Base-by-base conservation (phyloP, 129 eudicot species). In the Ambrosia artemisiifolia region DNA sequence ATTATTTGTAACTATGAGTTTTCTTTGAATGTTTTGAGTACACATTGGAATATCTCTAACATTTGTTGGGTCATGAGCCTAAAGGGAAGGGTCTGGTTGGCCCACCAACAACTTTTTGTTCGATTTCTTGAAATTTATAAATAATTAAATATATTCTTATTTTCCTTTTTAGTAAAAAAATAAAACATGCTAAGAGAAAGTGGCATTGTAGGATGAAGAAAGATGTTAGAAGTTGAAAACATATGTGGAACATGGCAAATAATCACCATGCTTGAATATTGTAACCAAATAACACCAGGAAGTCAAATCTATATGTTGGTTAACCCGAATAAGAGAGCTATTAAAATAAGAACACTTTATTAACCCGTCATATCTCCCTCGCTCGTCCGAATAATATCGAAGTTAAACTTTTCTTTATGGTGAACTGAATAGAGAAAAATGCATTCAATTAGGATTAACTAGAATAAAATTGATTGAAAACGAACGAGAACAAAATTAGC, bases 1-100 rank as follows among this genome's bases (percentile, higher is more conserved):
- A 71, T 19, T 62, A 33, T 18, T 5, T 70, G 67, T 78, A 78
- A 70, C 77, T 38, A 50, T n/a, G 16, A 34, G n/a, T 51, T 61
- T 71, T 62, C 67, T 56, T 67, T 49, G 10, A 61, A 38, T 70
- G 28, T 42, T 42, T 40, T 34, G 0, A 50, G 32, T 60, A 20
- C 36, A 69, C 19, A 17, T 69, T 42, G 35, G 16, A 76, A 69
- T 69, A 60, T 48, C 75, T 43, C 43, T 24, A 10, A 1, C 11
- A 24, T 16, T 51, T 9, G 74, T 50, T 14, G 47, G 62, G 44
- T 47, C 51, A 44, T 28, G 61, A 48, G 16, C 56, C 63, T 48
- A 49, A 28, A 32, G 7, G 40, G 42, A 42, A 12, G 19, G 14
- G 24, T 24, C 30, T 19, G 6, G 20, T 30, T 46, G 43, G 43